Percentiles rank a stretch among this genome's conserved stretches.
Conservation (phyloP, 352 stramenopile genomes). For the Phytopythium chamaehyphon region DNA sequence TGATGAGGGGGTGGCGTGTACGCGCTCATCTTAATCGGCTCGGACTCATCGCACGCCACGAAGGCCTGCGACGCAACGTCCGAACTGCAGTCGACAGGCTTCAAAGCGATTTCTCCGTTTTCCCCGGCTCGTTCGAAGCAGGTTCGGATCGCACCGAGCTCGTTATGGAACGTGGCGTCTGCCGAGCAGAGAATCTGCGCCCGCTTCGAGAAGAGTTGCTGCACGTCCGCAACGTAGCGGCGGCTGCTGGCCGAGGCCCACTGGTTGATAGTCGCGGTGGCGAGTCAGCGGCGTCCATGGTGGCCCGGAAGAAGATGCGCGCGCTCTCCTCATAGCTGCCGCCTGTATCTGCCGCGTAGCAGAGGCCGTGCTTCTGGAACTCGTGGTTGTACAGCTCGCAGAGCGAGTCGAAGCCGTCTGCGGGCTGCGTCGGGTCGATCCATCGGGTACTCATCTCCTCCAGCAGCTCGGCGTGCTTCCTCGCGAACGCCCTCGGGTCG, state of each 20-base stretch:
- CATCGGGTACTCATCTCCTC: slow-evolving; percentile 30
- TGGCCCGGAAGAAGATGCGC: slow-evolving; percentile 26
- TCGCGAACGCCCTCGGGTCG: slow-evolving; percentile 20
- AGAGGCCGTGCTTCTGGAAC: slow-evolving; percentile 86
- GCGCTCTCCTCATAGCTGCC: slow-evolving; percentile 24
- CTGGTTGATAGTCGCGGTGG: slow-evolving; percentile 23
- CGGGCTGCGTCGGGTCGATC: slow-evolving; percentile 39
- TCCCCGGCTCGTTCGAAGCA: slow-evolving; percentile 30
- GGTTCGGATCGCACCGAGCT: slow-evolving; percentile 30
- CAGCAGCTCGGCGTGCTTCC: slow-evolving; percentile 25
- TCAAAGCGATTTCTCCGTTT: slow-evolving; percentile 7
- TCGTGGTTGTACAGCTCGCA: slow-evolving; percentile 87
- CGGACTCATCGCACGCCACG: slow-evolving; percentile 15
- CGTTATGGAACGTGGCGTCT: slow-evolving; percentile 15
- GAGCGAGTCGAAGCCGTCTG: slow-evolving; percentile 31
- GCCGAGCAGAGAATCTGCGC: slow-evolving; percentile 41
- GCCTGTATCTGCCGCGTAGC: slow-evolving; percentile 53
- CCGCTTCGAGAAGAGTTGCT: slow-evolving; percentile 26
- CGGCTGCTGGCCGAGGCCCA: slow-evolving; percentile 18
- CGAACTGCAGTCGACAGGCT: slow-evolving; percentile 21
- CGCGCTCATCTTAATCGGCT: slow-evolving; percentile 13
- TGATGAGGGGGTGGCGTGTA: slow-evolving; percentile 2
- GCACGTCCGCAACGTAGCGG: slow-evolving; percentile 25
- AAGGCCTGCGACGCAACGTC: slow-evolving; percentile 14
- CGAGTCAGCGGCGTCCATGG: slow-evolving; percentile 17